Evolutionary conservation across 163 green algal genomes (phyloP).

Genomic region (Volvox carteri): DNA sequence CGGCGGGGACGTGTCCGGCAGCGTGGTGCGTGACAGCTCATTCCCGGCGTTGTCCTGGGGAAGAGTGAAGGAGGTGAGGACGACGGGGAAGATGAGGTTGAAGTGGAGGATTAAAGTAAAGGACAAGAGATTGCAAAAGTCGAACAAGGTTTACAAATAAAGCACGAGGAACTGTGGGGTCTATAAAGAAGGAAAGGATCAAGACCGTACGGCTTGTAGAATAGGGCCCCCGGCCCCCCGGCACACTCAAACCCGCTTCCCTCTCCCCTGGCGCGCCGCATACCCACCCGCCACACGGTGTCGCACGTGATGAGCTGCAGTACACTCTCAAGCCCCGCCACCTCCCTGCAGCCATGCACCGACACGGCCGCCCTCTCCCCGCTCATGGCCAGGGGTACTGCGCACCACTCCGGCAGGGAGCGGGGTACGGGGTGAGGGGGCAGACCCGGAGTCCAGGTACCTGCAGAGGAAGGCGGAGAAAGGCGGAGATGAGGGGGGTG

Average conservation of each 20-base stretch:
- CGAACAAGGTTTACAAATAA: too few relatives aligned
- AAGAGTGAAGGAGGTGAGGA: neutral
- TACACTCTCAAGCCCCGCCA: neutral
- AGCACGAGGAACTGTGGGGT: too few relatives aligned
- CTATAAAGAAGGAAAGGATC: too few relatives aligned
- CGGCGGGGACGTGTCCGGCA: conserved; percentile 1
- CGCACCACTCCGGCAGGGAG: conserved; percentile 44
- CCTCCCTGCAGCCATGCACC: conserved; percentile 24
- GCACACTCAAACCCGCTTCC: neutral
- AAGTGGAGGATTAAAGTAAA: too few relatives aligned
- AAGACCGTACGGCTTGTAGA: too few relatives aligned
- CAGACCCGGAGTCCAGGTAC: conserved; percentile 27
- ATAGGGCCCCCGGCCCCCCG: neutral
- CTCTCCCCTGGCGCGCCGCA: neutral
- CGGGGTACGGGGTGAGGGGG: conserved; percentile 6
- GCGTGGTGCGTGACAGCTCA: conserved; percentile 22
- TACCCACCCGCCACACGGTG: conserved; percentile 35
- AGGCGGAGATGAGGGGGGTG: too few relatives aligned
- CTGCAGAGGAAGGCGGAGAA: neutral
- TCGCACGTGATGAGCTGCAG: neutral
- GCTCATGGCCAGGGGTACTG: neutral
- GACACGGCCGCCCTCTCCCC: conserved; percentile 15
- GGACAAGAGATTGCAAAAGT: too few relatives aligned
- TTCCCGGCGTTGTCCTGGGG: conserved; percentile 26
- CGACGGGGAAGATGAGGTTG: neutral